Conservation (phyloP, 2,329 filamentous ascomycete species). For the Fusarium brachygibbosum region DNA sequence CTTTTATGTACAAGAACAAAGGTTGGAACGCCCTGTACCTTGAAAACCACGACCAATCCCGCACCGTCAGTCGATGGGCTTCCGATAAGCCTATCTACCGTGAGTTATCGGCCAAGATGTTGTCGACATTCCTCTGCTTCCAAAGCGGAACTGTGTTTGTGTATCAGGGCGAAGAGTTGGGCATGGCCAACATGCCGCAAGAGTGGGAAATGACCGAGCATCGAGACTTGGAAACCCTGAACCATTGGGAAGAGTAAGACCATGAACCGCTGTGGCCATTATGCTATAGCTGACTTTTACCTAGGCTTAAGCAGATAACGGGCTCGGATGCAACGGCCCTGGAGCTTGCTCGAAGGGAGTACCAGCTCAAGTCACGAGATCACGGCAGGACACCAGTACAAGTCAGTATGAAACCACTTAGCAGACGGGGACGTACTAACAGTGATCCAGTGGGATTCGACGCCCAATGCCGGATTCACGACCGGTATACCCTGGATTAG, state of each 20-base stretch:
- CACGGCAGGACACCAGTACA: slow-evolving; percentile 35
- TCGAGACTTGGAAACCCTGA: slow-evolving; percentile 48
- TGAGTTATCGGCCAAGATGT: slow-evolving; percentile 64
- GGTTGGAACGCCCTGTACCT: slow-evolving; percentile 72
- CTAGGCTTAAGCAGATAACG: slow-evolving; percentile 12
- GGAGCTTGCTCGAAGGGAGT: slow-evolving; percentile 28
- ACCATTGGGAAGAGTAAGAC: slow-evolving; percentile 38
- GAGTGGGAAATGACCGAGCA: slow-evolving; percentile 63
- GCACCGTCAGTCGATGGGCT: slow-evolving; percentile 63
- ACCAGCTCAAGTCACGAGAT: slow-evolving; percentile 36
- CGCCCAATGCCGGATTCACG: slow-evolving; percentile 33
- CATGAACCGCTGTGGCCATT: rapidly evolving
- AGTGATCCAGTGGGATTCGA: slow-evolving; percentile 23
- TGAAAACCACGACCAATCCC: slow-evolving; percentile 74
- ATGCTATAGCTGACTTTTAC: neutral
- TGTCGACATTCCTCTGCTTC: slow-evolving; percentile 59
- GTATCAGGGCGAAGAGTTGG: slow-evolving; percentile 73
- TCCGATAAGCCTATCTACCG: slow-evolving; percentile 47
- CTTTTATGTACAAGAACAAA: slow-evolving; percentile 57
- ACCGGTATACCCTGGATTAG: slow-evolving; percentile 34
- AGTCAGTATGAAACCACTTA: neutral
- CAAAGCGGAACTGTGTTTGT: slow-evolving; percentile 66
- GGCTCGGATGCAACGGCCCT: slow-evolving; percentile 8
- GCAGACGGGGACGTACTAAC: neutral
- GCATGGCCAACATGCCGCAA: slow-evolving; percentile 67